Conservation (phyloP, 2,329 filamentous ascomycete species). For the Claviceps arundinis region DNA sequence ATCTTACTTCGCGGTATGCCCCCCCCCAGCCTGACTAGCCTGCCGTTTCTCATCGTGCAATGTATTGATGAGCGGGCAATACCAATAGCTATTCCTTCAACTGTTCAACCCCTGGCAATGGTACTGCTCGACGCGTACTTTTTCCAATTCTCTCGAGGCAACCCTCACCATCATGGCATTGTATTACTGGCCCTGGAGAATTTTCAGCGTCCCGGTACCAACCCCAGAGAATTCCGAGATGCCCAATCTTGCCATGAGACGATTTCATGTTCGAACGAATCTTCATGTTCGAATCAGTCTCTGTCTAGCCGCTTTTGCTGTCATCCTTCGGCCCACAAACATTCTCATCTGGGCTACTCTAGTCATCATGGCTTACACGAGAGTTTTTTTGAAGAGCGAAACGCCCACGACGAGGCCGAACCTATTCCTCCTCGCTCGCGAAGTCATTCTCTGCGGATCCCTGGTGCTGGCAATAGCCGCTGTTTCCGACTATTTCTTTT, state of each 20-base stretch:
- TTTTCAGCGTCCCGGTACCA: conserved; percentile 32
- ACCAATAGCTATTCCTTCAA: conserved; percentile 21
- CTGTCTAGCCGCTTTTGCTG: conserved; percentile 64
- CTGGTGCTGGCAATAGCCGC: conserved; percentile 50
- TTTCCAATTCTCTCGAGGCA: conserved; percentile 92
- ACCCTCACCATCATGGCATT: conserved; percentile 70
- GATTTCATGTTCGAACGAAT: conserved; percentile 16
- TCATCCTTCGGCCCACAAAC: conserved; percentile 82
- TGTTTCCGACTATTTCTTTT: conserved; percentile 64
- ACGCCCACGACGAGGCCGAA: conserved; percentile 30
- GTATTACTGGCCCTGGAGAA: conserved; percentile 75
- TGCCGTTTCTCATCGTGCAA: not conserved
- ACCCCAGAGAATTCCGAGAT: conserved; percentile 27
- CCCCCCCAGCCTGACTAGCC: not conserved
- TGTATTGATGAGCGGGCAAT: not conserved
- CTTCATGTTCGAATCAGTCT: conserved; percentile 43
- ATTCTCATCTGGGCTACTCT: conserved; percentile 69
- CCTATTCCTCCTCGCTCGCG: conserved; percentile 42
- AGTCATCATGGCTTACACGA: conserved; percentile 32
- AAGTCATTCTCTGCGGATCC: conserved; percentile 51
- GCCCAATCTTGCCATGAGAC: not conserved
- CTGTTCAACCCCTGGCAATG: conserved; percentile 64
- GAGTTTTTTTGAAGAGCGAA: conserved; percentile 19
- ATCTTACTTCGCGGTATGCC: conserved; percentile 53
- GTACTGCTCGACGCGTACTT: conserved; percentile 85